Base-by-base conservation (phyloP, 495 filamentous ascomycete genomes). In the Tetracladium setigerum region DNA sequence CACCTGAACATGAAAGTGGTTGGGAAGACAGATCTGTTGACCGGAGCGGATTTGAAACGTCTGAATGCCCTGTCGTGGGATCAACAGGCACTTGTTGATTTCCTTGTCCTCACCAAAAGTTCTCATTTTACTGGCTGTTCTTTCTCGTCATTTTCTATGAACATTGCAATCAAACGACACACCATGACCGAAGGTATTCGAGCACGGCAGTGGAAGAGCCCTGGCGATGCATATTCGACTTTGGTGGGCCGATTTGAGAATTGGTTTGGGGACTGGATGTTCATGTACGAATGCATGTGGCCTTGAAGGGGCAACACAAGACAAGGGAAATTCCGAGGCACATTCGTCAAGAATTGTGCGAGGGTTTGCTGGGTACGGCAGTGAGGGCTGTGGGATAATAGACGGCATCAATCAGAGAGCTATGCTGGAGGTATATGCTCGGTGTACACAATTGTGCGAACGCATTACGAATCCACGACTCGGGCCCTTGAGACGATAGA, bases 251-350 rank as follows among this genome's bases (percentile, higher is more conserved):
- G 55, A 41, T 54, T 49, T 18, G 44, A 47, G 10, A 57, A 38
- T 22, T 57, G 55, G 55, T 54, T 35, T 36, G 47, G 39, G 5
- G 55, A 57, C 35, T 57, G 55, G 50, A 53, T 54, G 46, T 57
- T 54, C 38, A 57, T 57, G 55, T 51, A 54, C 30, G 55, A 57
- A 22, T 57, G 55, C 40, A 57, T 54, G 55, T 54, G 55, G 55
- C 50, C 55, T 48, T 57, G 50, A 57, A 7, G 22, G 7, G 22
- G 7, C 3, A 27, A 27, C 7, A 27, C 22, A 7, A 27, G 22
- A 27, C 22, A 7, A 27, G 7, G 22, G 7, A 27, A 27, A 27
- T 7, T 27, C 22, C 22, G 22, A 27, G 22, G 3, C 22, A 27
- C 3, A 27, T 27, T 27, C 22, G 22, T 27, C 22, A 27, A 27